Percentiles rank a stretch among this genome's conserved stretches.
Evolutionary conservation across 495 filamentous ascomycete genomes (phyloP).

Genomic region (Neurospora sp.): DNA sequence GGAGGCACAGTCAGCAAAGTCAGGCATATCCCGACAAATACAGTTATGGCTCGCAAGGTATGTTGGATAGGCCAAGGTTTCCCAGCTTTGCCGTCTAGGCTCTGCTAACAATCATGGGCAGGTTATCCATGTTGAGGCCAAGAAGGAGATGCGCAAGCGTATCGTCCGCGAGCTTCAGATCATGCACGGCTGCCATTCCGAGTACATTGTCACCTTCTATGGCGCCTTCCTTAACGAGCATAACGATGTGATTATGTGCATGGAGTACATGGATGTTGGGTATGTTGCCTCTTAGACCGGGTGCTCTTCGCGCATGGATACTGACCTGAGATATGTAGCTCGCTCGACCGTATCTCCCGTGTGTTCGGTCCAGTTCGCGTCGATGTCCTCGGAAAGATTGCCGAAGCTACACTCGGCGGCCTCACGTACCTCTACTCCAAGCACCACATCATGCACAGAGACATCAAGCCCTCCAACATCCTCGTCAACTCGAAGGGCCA

Average conservation of each 20-base stretch:
- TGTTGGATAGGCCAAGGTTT: constrained; percentile 10
- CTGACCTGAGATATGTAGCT: constrained; percentile 47
- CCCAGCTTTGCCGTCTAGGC: not conserved
- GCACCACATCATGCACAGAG: constrained; percentile 95
- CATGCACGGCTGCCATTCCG: constrained; percentile 94
- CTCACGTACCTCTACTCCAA: constrained; percentile 88
- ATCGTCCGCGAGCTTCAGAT: constrained; percentile 95
- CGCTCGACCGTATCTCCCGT: constrained; percentile 88
- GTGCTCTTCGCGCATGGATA: not conserved
- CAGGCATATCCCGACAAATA: constrained; percentile 85
- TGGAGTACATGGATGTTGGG: constrained; percentile 99
- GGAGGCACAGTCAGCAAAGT: constrained; percentile 98
- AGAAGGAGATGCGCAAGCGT: constrained; percentile 89
- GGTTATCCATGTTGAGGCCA: constrained; percentile 97
- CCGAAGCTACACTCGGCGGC: constrained; percentile 90
- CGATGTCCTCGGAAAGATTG: constrained; percentile 98
- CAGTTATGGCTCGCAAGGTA: constrained; percentile 97
- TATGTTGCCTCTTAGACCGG: constrained; percentile 36
- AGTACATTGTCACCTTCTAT: constrained; percentile 94
- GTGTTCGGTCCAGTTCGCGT: constrained; percentile 91
- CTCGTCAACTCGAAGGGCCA: constrained; percentile 85
- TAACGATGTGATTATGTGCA: constrained; percentile 96
- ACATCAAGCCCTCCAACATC: constrained; percentile 97
- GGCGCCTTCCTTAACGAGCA: constrained; percentile 93
- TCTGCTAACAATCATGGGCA: constrained; percentile 22